Percentiles rank a stretch among this genome's conserved stretches.
phyloP scores from a whole-genome alignment of 2,329 filamentous ascomycete species.

The Sordariomycetes sp. region DNA sequence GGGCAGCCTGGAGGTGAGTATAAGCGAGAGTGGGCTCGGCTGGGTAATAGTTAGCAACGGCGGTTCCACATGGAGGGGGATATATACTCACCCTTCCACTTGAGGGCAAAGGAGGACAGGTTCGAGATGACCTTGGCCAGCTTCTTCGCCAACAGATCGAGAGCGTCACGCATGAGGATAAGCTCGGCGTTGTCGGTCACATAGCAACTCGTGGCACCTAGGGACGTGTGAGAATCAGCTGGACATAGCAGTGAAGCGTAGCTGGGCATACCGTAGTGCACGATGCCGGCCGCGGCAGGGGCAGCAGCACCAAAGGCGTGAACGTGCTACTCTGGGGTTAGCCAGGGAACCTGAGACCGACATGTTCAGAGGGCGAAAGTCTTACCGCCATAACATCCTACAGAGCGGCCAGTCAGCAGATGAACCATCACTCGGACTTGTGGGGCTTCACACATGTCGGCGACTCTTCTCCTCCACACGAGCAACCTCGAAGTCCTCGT shows the following conservation, averaged over 20 bases:
- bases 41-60: no score
- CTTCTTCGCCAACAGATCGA: slow-evolving; percentile 53
- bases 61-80: neutral
- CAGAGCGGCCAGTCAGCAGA: neutral
- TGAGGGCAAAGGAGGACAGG: slow-evolving; percentile 58
- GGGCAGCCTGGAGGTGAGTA: slow-evolving; percentile 60
- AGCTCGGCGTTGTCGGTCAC: slow-evolving; percentile 70
- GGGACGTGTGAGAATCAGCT: no score
- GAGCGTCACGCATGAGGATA: slow-evolving; percentile 44
- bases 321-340: slow-evolving; percentile 35
- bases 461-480: slow-evolving; percentile 65
- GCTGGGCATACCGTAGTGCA: slow-evolving; percentile 60
- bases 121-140: slow-evolving; percentile 69
- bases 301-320: slow-evolving; percentile 65
- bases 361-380: neutral
- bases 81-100: slow-evolving; percentile 50
- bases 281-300: slow-evolving; percentile 70
- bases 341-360: neutral
- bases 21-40: slow-evolving; percentile 46
- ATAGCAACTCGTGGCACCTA: slow-evolving; percentile 26
- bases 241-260: neutral
- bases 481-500: slow-evolving; percentile 67
- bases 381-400: neutral
- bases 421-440: neutral
- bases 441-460: slow-evolving; percentile 31